Conservation (phyloP, 495 filamentous ascomycete species). For the Articulospora tetracladia region DNA sequence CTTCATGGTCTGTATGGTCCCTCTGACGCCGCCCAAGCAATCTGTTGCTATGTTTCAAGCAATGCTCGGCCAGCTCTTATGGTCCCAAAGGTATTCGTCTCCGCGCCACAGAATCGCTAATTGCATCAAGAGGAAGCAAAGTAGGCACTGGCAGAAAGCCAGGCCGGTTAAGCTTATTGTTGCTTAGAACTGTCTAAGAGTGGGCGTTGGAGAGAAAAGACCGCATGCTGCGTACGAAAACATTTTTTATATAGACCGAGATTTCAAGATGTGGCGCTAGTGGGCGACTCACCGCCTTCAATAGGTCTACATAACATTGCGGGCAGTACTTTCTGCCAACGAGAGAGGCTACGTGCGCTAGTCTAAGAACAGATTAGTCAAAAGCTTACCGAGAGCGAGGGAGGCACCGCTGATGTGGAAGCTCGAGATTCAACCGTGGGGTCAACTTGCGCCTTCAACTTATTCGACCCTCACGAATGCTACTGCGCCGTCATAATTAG, state of each 20-base stretch:
- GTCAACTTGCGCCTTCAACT: constrained; percentile 6
- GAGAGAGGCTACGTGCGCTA: too few species aligned
- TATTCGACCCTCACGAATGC: constrained; percentile 10
- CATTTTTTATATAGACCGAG: constrained; percentile 21
- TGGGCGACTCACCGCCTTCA: neutral
- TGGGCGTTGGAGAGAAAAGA: constrained; percentile 61
- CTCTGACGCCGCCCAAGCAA: constrained; percentile 93
- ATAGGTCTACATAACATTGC: too few species aligned
- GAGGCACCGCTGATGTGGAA: constrained; percentile 11
- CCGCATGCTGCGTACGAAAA: too few species aligned
- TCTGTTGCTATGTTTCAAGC: constrained; percentile 30
- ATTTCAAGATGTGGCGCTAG: constrained; percentile 12
- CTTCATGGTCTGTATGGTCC: constrained; percentile 57
- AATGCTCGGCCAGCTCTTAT: constrained; percentile 91
- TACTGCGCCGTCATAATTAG: neutral
- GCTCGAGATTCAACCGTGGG: constrained; percentile 17
- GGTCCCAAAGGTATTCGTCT: constrained; percentile 68
- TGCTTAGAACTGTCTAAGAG: constrained; percentile 85
- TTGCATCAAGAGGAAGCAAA: constrained; percentile 59
- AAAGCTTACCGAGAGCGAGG: neutral
- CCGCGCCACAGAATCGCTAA: constrained; percentile 80
- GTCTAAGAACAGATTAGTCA: neutral
- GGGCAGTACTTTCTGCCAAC: too few species aligned
- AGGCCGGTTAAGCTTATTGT: constrained; percentile 52
- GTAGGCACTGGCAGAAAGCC: constrained; percentile 67